phyloP scores from a whole-genome alignment of 805 yeast species.

The Kuraishia hungarica region DNA sequence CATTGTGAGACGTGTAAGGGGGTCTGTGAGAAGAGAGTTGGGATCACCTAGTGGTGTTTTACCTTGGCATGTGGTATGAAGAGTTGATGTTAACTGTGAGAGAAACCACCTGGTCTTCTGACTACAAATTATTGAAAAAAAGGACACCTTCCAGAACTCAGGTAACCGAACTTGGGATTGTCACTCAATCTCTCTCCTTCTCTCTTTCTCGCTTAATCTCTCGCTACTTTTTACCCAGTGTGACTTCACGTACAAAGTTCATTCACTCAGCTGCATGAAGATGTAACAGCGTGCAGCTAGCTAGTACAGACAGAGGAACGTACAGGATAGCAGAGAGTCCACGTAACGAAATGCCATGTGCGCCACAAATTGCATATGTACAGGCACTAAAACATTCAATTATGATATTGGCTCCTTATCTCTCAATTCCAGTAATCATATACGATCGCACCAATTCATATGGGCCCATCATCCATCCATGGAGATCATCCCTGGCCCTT shows the following conservation, averaged over 20 bases:
- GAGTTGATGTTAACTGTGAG: no score
- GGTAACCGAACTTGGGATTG: no score
- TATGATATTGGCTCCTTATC: no score
- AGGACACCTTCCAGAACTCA: no score
- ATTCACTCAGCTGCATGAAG: not conserved
- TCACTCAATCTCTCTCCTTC: not conserved
- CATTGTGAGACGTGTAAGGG: not conserved
- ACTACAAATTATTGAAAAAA: no score
- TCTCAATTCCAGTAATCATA: no score
- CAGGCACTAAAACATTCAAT: no score
- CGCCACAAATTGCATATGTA: no score
- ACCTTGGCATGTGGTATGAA: not conserved
- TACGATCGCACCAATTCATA: no score
- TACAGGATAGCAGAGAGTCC: not conserved
- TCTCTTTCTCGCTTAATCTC: not conserved
- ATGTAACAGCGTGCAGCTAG: not conserved
- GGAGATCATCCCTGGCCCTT: not conserved
- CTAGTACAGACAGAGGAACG: not conserved
- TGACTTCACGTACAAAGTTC: not conserved
- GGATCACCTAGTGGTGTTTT: not conserved
- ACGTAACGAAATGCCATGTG: no score
- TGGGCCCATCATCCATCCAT: no score
- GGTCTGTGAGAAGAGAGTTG: not conserved
- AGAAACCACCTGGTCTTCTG: no score
- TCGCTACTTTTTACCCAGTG: not conserved